Base-by-base conservation (phyloP, 495 filamentous ascomycete genomes). In the Pseudomonodictys pantanalensis region DNA sequence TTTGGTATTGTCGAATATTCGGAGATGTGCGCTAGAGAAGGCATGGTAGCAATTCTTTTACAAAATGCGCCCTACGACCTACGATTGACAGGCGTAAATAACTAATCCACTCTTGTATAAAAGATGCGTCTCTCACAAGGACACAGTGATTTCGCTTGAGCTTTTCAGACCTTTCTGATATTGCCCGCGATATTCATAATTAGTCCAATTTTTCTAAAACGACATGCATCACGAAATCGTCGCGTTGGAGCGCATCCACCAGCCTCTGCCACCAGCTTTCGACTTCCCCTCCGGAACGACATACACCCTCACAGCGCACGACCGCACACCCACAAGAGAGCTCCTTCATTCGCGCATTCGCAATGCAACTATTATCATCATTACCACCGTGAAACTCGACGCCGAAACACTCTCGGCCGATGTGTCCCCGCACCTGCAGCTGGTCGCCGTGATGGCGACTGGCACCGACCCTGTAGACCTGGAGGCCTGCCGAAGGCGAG, bases 391-490 rank as follows among this genome's bases (percentile, higher is more conserved):
- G 10, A 71, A 65, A 5, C 43, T 84, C 11, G 61, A 71, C 1
- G 71, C 77, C 1, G 68, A 52, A 20, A 68, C 68, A 0, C 70
- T 81, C 5, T 44, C 56, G 4, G 28, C 41, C 41, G 41, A 60
- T 22, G 32, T 52, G 11, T 68, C 69, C n/a, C 73, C 77, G 6
- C 55, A 65, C 0, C 71, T 83, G 3, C 74, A 75, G 28, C 70
- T 80, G 18, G 58, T 84, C n/a, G 72, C 75, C 22, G 69, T 79
- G 20, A 73, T 79, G 56, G 79, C 79, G 0, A 78, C 78, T 0
- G 81, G 81, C 23, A 77, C 73, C 10, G 79, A 83, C 58, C 67
- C 67, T n/a, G 72, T 83, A 18, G 78, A 83, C 52, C 69, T 77
- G 7, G 70, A 65, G 0, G 78, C 78, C 0, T 77, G 75, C 47